phyloP scores from a whole-genome alignment of 2,329 filamentous ascomycete species.

The Verticillium isaacii region DNA sequence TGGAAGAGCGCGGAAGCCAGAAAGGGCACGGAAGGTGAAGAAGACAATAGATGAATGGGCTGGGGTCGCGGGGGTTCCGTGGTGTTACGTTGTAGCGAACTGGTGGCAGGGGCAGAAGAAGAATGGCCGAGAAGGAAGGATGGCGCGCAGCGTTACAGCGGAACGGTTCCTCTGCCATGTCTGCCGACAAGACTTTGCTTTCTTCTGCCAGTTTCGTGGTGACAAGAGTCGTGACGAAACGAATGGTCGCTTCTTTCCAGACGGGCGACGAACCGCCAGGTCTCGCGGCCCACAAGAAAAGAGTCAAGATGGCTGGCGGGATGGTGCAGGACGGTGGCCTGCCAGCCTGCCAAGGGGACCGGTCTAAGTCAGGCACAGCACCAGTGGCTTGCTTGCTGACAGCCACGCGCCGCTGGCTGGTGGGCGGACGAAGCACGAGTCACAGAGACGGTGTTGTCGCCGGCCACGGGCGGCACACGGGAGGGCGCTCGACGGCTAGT shows the following conservation, averaged over 20 bases:
- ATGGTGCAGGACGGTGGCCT: neutral
- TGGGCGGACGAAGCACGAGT: neutral
- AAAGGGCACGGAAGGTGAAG: neutral
- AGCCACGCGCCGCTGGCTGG: neutral
- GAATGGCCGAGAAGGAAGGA: neutral
- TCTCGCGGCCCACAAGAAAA: neutral
- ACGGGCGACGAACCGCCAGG: neutral
- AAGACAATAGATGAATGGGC: neutral
- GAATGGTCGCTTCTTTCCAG: neutral
- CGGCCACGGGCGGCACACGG: neutral
- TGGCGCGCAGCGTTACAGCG: neutral
- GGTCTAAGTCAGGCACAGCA: neutral
- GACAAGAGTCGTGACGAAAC: neutral
- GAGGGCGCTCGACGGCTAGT: neutral
- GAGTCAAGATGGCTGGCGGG: neutral
- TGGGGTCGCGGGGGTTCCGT: neutral
- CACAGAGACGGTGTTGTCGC: neutral
- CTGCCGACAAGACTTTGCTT: neutral
- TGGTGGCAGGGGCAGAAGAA: neutral
- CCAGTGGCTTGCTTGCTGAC: neutral
- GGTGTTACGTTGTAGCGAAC: neutral
- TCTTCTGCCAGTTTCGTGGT: neutral
- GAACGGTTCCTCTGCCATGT: neutral
- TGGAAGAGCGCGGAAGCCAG: neutral
- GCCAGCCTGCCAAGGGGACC: neutral